Conservation (phyloP, 495 filamentous ascomycete species). For the Hypomontagnella monticulosa region DNA sequence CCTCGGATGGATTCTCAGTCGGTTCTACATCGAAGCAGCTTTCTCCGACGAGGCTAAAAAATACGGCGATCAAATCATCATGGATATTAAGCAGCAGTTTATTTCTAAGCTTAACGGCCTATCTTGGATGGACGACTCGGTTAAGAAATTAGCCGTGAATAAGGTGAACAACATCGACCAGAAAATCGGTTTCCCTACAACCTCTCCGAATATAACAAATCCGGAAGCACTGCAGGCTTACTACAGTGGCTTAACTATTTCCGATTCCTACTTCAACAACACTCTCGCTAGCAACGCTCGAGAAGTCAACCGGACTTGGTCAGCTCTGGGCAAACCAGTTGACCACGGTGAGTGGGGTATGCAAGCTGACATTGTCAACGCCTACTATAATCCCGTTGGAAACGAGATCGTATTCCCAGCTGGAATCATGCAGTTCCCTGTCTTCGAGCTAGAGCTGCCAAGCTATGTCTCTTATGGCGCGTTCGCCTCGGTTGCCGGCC, state of each 20-base stretch:
- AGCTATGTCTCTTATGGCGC: slow-evolving; percentile 75
- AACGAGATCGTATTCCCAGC: slow-evolving; percentile 68
- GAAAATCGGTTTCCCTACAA: slow-evolving; percentile 78
- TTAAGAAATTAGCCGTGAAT: slow-evolving; percentile 67
- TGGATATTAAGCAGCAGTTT: slow-evolving; percentile 75
- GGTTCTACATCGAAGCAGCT: slow-evolving; percentile 72
- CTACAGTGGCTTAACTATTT: slow-evolving; percentile 65
- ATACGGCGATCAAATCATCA: slow-evolving; percentile 73
- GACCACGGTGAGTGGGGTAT: slow-evolving; percentile 71
- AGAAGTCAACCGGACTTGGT: slow-evolving; percentile 62
- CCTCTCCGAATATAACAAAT: slow-evolving; percentile 70
- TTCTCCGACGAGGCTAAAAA: slow-evolving; percentile 71
- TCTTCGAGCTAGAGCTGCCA: slow-evolving; percentile 70
- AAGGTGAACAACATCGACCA: slow-evolving; percentile 78
- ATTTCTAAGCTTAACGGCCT: slow-evolving; percentile 66
- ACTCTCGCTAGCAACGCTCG: slow-evolving; percentile 60
- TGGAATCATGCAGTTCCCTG: slow-evolving; percentile 76
- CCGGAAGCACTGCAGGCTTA: slow-evolving; percentile 65
- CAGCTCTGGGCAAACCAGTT: slow-evolving; percentile 67
- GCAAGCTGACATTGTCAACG: slow-evolving; percentile 62
- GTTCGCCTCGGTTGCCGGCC: slow-evolving; percentile 75
- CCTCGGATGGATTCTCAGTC: slow-evolving; percentile 67
- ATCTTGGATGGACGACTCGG: slow-evolving; percentile 74
- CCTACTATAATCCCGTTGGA: slow-evolving; percentile 39
- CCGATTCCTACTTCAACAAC: slow-evolving; percentile 69